Conservation (phyloP, 768 basidiomycete genomes). For the Brasilioporus rufonigricans region DNA sequence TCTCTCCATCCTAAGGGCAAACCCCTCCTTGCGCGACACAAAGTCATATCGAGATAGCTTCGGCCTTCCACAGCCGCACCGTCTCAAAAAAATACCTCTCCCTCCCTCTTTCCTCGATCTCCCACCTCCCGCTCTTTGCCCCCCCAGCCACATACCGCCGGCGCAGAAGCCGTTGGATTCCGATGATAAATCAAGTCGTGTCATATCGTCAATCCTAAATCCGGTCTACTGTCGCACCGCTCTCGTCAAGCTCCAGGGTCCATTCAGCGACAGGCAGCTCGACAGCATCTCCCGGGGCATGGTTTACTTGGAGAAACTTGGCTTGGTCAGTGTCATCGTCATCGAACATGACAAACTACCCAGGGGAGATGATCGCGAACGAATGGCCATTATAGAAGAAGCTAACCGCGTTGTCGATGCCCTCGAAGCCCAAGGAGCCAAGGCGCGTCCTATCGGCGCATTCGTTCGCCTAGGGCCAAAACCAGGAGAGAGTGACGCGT, state of each 20-base stretch:
- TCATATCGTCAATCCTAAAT: conserved; percentile 76
- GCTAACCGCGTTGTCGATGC: conserved; percentile 79
- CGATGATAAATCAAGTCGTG: conserved; percentile 43
- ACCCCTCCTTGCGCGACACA: conserved; percentile 89
- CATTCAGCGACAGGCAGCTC: conserved; percentile 89
- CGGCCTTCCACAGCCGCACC: conserved; percentile 55
- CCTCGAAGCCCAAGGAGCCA: conserved; percentile 82
- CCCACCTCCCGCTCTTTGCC: conserved; percentile 23
- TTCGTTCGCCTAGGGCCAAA: conserved; percentile 82
- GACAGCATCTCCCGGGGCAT: conserved; percentile 92
- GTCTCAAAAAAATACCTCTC: conserved; percentile 23
- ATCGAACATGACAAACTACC: conserved; percentile 82
- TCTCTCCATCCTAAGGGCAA: conserved; percentile 88
- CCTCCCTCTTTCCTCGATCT: conserved; percentile 23
- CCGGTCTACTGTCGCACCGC: conserved; percentile 85
- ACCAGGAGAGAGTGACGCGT: conserved; percentile 41
- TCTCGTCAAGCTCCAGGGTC: conserved; percentile 95
- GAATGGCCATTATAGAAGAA: conserved; percentile 67
- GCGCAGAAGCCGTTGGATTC: conserved; percentile 30
- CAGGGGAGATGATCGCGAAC: conserved; percentile 68
- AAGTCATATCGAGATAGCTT: conserved; percentile 91
- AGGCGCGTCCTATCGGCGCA: conserved; percentile 85
- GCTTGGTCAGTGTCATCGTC: conserved; percentile 92
- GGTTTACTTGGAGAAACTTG: conserved; percentile 94
- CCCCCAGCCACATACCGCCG: background rate